Percentiles rank a stretch among this genome's conserved stretches.
These are phyloP conservation scores for Candida maesae DNA, from an alignment of 805 yeast species.

Conservation along the genomic window DNA sequence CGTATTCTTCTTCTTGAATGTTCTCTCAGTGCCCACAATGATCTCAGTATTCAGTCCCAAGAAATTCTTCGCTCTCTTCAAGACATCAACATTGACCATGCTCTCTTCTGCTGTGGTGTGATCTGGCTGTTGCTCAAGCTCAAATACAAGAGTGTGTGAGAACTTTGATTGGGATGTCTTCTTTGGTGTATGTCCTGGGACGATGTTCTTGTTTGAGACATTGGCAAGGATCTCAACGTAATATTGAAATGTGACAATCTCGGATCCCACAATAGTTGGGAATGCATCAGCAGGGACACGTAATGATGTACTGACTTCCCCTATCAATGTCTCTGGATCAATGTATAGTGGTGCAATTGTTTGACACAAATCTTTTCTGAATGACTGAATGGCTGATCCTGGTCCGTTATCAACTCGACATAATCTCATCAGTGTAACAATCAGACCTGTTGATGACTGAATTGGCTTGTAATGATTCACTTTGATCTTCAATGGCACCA, in stretches of 20 bases:
- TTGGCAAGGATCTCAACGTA: slow-evolving; percentile 82
- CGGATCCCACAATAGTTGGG: slow-evolving; percentile 74
- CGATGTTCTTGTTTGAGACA: slow-evolving; percentile 55
- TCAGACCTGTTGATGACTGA: slow-evolving; percentile 67
- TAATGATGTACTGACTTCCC: slow-evolving; percentile 58
- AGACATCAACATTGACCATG: slow-evolving; percentile 74
- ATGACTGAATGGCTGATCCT: slow-evolving; percentile 49
- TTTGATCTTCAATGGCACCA: slow-evolving; percentile 64
- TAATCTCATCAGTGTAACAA: slow-evolving; percentile 74
- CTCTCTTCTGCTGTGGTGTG: slow-evolving; percentile 26
- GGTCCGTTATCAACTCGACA: slow-evolving; percentile 64
- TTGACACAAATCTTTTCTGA: slow-evolving; percentile 81
- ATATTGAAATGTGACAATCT: slow-evolving; percentile 75
- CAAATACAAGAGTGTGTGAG: slow-evolving; percentile 24
- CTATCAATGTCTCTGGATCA: slow-evolving; percentile 58
- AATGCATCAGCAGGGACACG: slow-evolving; percentile 81
- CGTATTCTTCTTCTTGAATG: slow-evolving; percentile 11
- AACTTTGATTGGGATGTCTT: slow-evolving; percentile 13
- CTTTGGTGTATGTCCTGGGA: slow-evolving; percentile 25
- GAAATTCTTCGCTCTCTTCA: slow-evolving; percentile 73
- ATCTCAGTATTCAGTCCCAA: slow-evolving; percentile 79
- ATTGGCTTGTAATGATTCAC: slow-evolving; percentile 69
- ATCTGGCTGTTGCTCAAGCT: slow-evolving; percentile 24
- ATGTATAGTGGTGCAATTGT: slow-evolving; percentile 70
- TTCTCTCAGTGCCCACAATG: slow-evolving; percentile 72